Evolutionary conservation across 768 basidiomycete genomes (phyloP).

Genomic region (Suillus fuscotomentosus): DNA sequence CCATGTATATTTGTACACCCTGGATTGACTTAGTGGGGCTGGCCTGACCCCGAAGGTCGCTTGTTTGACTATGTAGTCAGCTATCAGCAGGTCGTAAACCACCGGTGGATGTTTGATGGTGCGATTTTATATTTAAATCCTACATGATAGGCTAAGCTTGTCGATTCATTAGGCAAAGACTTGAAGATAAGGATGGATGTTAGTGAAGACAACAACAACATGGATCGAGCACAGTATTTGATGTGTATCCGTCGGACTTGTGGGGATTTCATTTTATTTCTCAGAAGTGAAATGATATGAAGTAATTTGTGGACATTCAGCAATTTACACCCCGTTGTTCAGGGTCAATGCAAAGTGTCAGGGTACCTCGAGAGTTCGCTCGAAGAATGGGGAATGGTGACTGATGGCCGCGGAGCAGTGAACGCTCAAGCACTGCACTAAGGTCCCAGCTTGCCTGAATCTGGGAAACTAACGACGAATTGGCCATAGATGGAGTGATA

Average conservation of each 20-base stretch:
- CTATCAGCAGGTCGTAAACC: conserved; percentile 45
- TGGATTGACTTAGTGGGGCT: conserved; percentile 44
- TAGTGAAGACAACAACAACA: conserved; percentile 52
- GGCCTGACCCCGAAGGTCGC: conserved; percentile 49
- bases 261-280: conserved; percentile 16
- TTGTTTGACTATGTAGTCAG: conserved; percentile 46
- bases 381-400: conserved; percentile 39
- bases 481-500: not conserved
- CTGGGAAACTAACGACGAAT: not conserved
- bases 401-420: not conserved
- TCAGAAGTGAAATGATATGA: not conserved
- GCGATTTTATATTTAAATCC: not conserved
- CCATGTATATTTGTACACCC: not conserved
- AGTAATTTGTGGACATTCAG: conserved; percentile 18
- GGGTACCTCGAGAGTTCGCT: conserved; percentile 45
- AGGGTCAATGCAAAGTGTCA: conserved; percentile 49
- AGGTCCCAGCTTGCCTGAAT: not conserved
- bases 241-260: conserved; percentile 43
- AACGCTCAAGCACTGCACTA: not conserved
- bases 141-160: not conserved
- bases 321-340: conserved; percentile 48
- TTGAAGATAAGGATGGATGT: conserved; percentile 48
- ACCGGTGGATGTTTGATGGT: conserved; percentile 25
- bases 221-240: conserved; percentile 46
- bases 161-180: conserved; percentile 28